Evolutionary conservation across 1,139 yeast species (phyloP).

Genomic region (Geotrichum europaeum): DNA sequence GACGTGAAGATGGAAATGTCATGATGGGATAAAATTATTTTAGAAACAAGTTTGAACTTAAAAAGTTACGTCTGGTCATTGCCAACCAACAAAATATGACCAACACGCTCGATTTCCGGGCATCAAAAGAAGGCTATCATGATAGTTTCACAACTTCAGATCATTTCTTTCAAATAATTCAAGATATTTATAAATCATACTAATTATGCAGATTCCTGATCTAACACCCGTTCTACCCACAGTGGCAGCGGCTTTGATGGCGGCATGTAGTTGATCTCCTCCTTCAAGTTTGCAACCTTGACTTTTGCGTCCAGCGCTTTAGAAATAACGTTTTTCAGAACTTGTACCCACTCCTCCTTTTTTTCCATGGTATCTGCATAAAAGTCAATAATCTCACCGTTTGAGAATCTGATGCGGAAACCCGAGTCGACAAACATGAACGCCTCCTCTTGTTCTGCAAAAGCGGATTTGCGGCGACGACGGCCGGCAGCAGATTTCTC

Average conservation of each 20-base stretch:
- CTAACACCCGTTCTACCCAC: conserved; percentile 6
- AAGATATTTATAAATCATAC: neutral
- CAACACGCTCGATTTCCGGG: neutral
- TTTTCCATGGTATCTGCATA: conserved; percentile 54
- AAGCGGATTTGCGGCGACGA: conserved; percentile 29
- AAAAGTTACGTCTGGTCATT: neutral
- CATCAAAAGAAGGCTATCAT: neutral
- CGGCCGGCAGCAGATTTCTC: conserved; percentile 24
- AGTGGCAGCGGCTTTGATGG: neutral
- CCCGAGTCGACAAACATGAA: conserved; percentile 27
- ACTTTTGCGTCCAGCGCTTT: neutral
- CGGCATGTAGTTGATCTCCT: neutral
- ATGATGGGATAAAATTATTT: neutral
- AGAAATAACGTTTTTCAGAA: conserved; percentile 23
- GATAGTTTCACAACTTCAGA: neutral
- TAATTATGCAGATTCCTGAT: neutral
- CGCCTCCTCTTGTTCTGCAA: conserved; percentile 30
- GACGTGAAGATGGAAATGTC: neutral
- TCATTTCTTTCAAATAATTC: neutral
- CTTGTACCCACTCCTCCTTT: conserved; percentile 46
- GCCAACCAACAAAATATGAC: neutral
- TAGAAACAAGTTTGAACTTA: neutral
- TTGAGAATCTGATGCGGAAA: conserved; percentile 56
- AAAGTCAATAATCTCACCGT: conserved; percentile 64
- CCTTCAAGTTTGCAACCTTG: conserved; percentile 2